Evolutionary conservation across 2,329 filamentous ascomycete species (phyloP).

Genomic region (Cladosporium sphaerospermum): DNA sequence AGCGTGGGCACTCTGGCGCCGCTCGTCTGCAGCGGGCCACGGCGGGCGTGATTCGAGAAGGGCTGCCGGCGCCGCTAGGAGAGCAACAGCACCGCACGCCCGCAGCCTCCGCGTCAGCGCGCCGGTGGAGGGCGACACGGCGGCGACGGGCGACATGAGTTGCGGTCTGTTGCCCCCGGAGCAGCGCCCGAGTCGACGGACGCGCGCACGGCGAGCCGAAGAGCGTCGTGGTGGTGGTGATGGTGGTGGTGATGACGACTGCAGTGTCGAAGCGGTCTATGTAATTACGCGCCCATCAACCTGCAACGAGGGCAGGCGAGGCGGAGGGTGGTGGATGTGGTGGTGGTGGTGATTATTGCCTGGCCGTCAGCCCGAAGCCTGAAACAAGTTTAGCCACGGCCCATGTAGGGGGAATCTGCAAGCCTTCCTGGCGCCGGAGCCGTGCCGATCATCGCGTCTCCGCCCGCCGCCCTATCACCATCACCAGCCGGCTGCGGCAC

Average conservation of each 20-base stretch:
- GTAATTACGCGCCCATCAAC: too few relatives aligned
- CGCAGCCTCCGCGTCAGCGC: not conserved
- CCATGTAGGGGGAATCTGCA: conserved; percentile 1
- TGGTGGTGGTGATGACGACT: too few relatives aligned
- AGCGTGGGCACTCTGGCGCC: too few relatives aligned
- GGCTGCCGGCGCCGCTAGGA: not conserved
- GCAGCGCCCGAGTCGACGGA: too few relatives aligned
- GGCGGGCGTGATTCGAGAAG: not conserved
- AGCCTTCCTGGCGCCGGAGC: conserved; percentile 4
- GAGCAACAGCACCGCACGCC: not conserved
- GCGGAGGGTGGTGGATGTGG: not conserved
- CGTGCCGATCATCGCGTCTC: conserved; percentile 2
- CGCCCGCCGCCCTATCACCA: not conserved
- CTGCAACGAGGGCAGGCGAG: too few relatives aligned
- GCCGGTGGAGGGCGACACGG: not conserved
- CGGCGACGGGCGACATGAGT: too few relatives aligned
- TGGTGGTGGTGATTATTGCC: not conserved
- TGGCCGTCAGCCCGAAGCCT: not conserved
- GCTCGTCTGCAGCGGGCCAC: not conserved
- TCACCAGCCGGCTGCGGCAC: too few relatives aligned
- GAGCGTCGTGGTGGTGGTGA: too few relatives aligned
- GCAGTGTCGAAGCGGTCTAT: too few relatives aligned
- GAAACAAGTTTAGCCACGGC: not conserved
- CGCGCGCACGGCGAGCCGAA: too few relatives aligned
- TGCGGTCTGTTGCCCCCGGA: too few relatives aligned